These are phyloP conservation scores for Streptanthus diversifolius DNA, from an alignment of 345 rosid species.

Conservation along the genomic window DNA sequence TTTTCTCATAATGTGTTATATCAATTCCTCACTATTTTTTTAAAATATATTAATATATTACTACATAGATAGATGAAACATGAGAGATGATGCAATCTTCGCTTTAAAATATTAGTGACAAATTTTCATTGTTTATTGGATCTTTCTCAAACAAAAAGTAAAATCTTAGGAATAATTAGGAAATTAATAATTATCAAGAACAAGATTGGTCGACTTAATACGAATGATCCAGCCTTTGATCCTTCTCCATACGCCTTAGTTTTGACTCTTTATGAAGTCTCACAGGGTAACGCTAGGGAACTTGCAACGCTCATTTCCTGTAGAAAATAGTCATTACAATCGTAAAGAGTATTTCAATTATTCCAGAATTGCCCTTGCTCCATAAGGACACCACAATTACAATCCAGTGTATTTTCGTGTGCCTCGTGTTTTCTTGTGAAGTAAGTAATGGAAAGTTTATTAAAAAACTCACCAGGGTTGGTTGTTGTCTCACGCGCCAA, in stretches of 20 bases:
- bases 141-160: not conserved
- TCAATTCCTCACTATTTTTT: not conserved
- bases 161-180: not conserved
- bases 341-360: not conserved
- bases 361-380: not conserved
- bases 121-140: not conserved
- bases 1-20: not conserved
- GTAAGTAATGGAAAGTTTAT: not conserved
- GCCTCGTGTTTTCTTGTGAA: not conserved
- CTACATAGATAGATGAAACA: not conserved
- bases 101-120: not conserved
- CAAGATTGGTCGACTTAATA: not conserved
- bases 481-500: conserved; percentile 54
- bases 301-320: conserved; percentile 33
- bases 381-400: not conserved
- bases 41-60: not conserved
- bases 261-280: not conserved
- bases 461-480: conserved; percentile 57
- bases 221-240: conserved; percentile 11
- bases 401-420: not conserved
- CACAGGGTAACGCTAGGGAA: conserved; percentile 33
- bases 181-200: conserved; percentile 4
- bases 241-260: not conserved
- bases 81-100: not conserved
- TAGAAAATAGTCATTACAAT: not conserved